These are phyloP conservation scores for Piper betle DNA, from an alignment of 164 flowering plant genomes.

Conservation along the genomic window DNA sequence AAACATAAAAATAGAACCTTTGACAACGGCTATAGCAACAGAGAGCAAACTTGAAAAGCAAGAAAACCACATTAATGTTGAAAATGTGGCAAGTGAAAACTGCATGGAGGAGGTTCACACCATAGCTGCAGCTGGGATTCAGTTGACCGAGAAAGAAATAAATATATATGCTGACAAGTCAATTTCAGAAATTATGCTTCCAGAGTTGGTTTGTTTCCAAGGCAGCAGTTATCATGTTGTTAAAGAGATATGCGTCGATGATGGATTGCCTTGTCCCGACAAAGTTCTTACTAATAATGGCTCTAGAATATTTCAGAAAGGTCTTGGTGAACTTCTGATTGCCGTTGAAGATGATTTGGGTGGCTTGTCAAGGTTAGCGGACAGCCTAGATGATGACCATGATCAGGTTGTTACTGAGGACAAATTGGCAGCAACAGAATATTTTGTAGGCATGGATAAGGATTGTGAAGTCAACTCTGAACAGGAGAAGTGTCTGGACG, in stretches of 20 bases:
- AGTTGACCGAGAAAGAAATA: conserved; percentile 18
- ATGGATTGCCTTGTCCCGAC: conserved; percentile 33
- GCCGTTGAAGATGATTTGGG: conserved; percentile 13
- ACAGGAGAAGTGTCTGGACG: no score
- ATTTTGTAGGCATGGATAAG: background rate
- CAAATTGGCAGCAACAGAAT: background rate
- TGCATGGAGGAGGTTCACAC: conserved; percentile 9
- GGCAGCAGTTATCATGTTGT: conserved; percentile 25
- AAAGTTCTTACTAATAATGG: conserved; percentile 22
- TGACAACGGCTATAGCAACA: no score
- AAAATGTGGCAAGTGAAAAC: background rate
- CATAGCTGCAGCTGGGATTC: conserved; percentile 4
- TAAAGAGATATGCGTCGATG: conserved; percentile 57
- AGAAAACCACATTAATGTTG: background rate
- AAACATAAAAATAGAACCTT: no score
- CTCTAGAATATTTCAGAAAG: conserved; percentile 9
- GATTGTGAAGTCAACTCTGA: no score
- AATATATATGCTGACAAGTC: conserved; percentile 32
- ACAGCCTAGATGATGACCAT: background rate
- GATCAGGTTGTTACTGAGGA: background rate
- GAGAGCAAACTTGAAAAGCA: background rate
- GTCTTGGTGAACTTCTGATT: conserved; percentile 4
- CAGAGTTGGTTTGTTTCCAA: conserved; percentile 34
- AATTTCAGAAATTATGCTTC: conserved; percentile 31
- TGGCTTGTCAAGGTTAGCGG: conserved; percentile 12